A percentile compares a stretch with the other conserved stretches of the same genome.
phyloP scores from a whole-genome alignment of 208 protist species.

The Leishmania aethiopica region DNA sequence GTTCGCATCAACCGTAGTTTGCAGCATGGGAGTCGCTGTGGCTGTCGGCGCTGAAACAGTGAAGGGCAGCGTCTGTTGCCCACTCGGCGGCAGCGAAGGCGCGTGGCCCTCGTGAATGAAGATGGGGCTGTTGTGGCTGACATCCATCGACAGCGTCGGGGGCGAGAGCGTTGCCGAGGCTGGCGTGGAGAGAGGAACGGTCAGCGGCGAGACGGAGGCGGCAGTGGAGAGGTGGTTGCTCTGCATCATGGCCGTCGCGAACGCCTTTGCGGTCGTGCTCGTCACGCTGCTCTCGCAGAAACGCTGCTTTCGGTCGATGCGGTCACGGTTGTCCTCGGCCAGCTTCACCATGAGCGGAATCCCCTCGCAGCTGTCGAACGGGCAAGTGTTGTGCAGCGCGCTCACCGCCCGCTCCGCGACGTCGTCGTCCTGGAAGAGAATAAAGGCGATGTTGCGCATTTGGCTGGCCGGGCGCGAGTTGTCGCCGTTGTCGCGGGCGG shows the following conservation, averaged over 20 bases:
- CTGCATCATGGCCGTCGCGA: conserved; percentile 3
- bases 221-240: background rate
- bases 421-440: conserved; percentile 62
- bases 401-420: conserved; percentile 58
- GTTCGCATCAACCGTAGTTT: conserved; percentile 19
- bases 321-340: conserved; percentile 61
- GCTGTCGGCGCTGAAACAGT: background rate
- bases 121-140: background rate
- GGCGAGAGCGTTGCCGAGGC: conserved; percentile 24
- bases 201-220: conserved; percentile 10
- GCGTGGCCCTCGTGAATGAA: conserved; percentile 7
- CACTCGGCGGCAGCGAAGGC: conserved; percentile 9
- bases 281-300: conserved; percentile 5
- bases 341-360: conserved; percentile 77
- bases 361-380: conserved; percentile 55
- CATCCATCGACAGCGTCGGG: conserved; percentile 14
- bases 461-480: conserved; percentile 4
- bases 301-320: conserved; percentile 43
- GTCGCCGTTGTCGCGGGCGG: conserved; percentile 12
- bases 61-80: conserved; percentile 8
- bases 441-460: conserved; percentile 79
- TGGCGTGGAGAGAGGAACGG: conserved; percentile 16
- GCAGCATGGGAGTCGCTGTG: conserved; percentile 14
- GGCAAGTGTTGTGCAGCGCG: conserved; percentile 59
- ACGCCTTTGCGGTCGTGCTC: background rate